Conservation (phyloP, 805 yeast species). For the Saturnispora mendoncae region DNA sequence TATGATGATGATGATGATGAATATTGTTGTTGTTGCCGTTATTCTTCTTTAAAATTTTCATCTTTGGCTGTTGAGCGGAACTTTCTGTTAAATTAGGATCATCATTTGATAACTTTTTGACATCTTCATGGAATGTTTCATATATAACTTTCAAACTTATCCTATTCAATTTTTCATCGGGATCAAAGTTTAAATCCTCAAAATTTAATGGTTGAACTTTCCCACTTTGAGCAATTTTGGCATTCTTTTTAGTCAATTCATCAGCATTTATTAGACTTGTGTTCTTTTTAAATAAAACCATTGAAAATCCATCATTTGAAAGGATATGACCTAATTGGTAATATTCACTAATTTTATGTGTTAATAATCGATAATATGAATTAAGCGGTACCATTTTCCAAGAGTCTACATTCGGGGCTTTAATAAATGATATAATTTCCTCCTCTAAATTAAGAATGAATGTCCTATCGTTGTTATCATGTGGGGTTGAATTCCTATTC, state of each 20-base stretch:
- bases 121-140: slow-evolving; percentile 15
- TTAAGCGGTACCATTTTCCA: slow-evolving; percentile 48
- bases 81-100: neutral
- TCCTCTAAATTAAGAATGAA: slow-evolving; percentile 44
- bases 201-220: slow-evolving; percentile 28
- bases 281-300: slow-evolving; percentile 32
- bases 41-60: neutral
- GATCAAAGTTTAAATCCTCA: slow-evolving; percentile 25
- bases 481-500: slow-evolving; percentile 16
- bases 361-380: slow-evolving; percentile 56
- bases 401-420: slow-evolving; percentile 32
- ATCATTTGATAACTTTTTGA: neutral
- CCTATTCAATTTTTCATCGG: slow-evolving; percentile 27
- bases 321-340: slow-evolving; percentile 51
- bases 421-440: slow-evolving; percentile 38
- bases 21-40: neutral
- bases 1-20: neutral
- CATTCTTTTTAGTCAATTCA: slow-evolving; percentile 25
- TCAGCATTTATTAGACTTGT: slow-evolving; percentile 31
- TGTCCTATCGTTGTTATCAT: slow-evolving; percentile 30
- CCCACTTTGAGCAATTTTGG: slow-evolving; percentile 27
- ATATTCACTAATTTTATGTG: slow-evolving; percentile 65
- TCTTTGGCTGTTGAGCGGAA: slow-evolving; percentile 1
- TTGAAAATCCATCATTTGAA: slow-evolving; percentile 42
- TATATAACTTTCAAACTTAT: slow-evolving; percentile 23